Evolutionary conservation across 495 filamentous ascomycete genomes (phyloP), one percentile per base, ranked within the genome.

Genomic region (Lasiosphaeria ovina): DNA sequence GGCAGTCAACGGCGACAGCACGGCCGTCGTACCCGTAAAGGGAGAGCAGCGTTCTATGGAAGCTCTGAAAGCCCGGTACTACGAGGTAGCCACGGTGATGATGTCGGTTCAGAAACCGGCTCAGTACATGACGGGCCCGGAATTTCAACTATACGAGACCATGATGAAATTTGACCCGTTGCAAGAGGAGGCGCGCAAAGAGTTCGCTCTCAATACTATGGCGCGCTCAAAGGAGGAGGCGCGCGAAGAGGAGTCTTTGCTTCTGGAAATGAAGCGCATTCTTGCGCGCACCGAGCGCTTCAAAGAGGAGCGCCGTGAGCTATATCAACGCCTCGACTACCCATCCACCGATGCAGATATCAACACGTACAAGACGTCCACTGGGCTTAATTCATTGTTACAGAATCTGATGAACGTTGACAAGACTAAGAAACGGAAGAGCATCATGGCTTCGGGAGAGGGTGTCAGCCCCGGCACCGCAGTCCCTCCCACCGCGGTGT

Each of bases 21-120:
- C 74, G 44, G 81, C 83, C 5, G 67, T 86, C 24, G 73, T 83
- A 16, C 63, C 74, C 0, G 73, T 76, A 24, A 24, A 24, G 10
- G 55, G 77, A 0, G 80, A 80, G 42, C 49, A 64, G 1, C 82
- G 95, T 35, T 87, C 83, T 2, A 85, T 96, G 80, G 94, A 98
- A 67, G 92, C 96, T 58, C 75, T 98, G 66, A 98, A 98, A 73
- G 81, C 87, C 1, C 85, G 94, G 36, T 98, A 94, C 73, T 98
- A 98, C 72, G 80, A 83, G 33, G 80, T 97, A 33, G 90, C 90
- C 3, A 89, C 90, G 1, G 89, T 85, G 62, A 87, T 94, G 77
- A 90, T 98, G 81, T 85, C 88, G 7, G 79, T 95, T 6, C 86
- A 91, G 57, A 92, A 89, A 35, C 91, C 92, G 0, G 82, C 88